phyloP scores from a whole-genome alignment of 108 stramenopile species.

The Skeletonema grethae region DNA sequence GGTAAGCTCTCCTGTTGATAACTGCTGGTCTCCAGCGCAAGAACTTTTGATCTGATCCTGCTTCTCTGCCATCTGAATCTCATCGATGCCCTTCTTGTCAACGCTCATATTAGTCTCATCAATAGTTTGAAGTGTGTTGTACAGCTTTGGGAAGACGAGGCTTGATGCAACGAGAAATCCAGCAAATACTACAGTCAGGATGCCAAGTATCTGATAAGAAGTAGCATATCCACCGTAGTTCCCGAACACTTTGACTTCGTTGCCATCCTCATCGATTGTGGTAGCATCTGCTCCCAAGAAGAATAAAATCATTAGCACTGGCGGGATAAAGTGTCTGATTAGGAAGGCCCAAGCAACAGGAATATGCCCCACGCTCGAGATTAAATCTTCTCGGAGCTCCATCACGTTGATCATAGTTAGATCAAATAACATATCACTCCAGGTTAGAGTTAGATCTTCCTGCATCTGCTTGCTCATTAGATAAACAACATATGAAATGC shows the following conservation, averaged over 20 bases:
- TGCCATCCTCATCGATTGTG: background rate
- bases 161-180: conserved; percentile 44
- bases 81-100: background rate
- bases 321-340: conserved; percentile 62
- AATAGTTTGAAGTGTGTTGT: background rate
- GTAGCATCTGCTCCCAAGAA: conserved; percentile 27
- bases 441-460: conserved; percentile 7
- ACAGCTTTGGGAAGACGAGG: conserved; percentile 36
- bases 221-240: conserved; percentile 34
- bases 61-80: background rate
- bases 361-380: conserved; percentile 41
- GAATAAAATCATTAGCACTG: conserved; percentile 62
- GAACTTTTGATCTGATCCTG: background rate
- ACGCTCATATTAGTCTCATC: background rate
- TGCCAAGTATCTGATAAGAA: conserved; percentile 61
- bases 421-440: background rate
- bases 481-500: conserved; percentile 34
- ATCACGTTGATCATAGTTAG: background rate
- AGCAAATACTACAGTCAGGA: conserved; percentile 48
- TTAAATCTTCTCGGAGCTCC: background rate
- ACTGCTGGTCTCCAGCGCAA: background rate
- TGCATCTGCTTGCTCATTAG: conserved; percentile 39
- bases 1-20: background rate
- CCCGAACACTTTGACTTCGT: conserved; percentile 38
- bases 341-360: conserved; percentile 56